Evolutionary conservation across 352 stramenopile species (phyloP).

Genomic region (Phytophthora pisi): DNA sequence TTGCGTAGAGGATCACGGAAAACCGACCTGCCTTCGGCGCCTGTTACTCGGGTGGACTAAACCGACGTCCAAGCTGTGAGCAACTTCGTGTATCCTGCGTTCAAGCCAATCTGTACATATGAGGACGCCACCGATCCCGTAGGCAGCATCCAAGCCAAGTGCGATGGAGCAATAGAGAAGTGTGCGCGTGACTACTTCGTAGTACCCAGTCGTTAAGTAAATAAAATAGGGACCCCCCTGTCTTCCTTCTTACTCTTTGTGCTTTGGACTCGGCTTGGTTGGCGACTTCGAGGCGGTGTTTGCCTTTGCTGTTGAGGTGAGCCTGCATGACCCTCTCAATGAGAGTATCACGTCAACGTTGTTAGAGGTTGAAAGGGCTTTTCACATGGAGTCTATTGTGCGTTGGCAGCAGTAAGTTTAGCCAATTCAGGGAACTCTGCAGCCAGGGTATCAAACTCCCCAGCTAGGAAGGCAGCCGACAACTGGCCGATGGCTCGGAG

Average conservation of each 20-base stretch:
- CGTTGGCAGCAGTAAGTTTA: not conserved
- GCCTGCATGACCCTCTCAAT: no score
- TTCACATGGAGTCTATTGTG: slow-evolving; percentile 20
- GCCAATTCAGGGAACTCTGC: slow-evolving; percentile 46
- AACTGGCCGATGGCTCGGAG: slow-evolving; percentile 51
- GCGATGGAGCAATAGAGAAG: slow-evolving; percentile 25
- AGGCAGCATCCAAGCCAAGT: not conserved
- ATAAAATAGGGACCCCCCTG: slow-evolving; percentile 16
- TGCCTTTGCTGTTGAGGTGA: no score
- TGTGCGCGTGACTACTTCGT: slow-evolving; percentile 22
- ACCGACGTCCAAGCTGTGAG: slow-evolving; percentile 1
- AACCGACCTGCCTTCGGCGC: slow-evolving; percentile 27
- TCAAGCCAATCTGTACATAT: slow-evolving; percentile 28
- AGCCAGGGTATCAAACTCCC: slow-evolving; percentile 35
- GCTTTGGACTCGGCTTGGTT: no score
- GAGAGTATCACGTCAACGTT: no score
- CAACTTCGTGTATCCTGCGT: slow-evolving; percentile 13
- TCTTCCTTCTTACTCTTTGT: not conserved
- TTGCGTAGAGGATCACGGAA: slow-evolving; percentile 33
- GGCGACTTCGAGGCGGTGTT: no score
- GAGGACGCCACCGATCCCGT: slow-evolving; percentile 8
- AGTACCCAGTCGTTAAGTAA: slow-evolving; percentile 26
- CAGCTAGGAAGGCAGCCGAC: slow-evolving; percentile 54
- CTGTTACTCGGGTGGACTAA: slow-evolving; percentile 23
- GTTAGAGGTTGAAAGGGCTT: not conserved